Conservation (phyloP, 2,329 filamentous ascomycete species). For the Fusarium coicis region DNA sequence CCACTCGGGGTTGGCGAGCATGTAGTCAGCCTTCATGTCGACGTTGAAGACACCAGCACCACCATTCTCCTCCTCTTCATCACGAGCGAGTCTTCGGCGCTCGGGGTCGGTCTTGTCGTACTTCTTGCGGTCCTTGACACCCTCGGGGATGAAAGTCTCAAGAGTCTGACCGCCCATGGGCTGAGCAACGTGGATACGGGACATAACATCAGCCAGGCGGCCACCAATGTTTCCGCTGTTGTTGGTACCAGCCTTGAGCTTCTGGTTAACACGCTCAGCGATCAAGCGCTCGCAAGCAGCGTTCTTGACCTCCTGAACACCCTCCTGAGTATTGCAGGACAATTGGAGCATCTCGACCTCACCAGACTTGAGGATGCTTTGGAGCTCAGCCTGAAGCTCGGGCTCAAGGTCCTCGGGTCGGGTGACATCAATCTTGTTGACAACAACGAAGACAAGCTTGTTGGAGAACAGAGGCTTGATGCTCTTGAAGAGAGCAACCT, state of each 20-base stretch:
- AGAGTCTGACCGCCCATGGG: constrained; percentile 83
- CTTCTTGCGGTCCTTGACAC: constrained; percentile 81
- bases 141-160: constrained; percentile 90
- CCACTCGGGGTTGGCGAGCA: constrained; percentile 90
- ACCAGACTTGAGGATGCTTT: constrained; percentile 82
- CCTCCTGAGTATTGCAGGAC: constrained; percentile 94
- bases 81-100: constrained; percentile 81
- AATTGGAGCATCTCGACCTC: constrained; percentile 94
- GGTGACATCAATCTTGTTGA: constrained; percentile 98
- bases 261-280: constrained; percentile 92
- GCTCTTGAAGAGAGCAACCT: constrained; percentile 94
- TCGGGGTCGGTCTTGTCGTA: constrained; percentile 93
- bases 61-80: constrained; percentile 91
- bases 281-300: constrained; percentile 92
- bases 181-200: constrained; percentile 96
- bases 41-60: constrained; percentile 97
- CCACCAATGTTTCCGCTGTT: constrained; percentile 80
- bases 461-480: constrained; percentile 98
- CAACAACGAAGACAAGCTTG: constrained; percentile 94
- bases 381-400: constrained; percentile 80
- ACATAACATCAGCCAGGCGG: constrained; percentile 88
- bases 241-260: constrained; percentile 90
- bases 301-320: constrained; percentile 95
- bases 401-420: constrained; percentile 86
- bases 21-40: constrained; percentile 88